Conservation (phyloP, 83 land plant species). For the Larix sibirica region DNA sequence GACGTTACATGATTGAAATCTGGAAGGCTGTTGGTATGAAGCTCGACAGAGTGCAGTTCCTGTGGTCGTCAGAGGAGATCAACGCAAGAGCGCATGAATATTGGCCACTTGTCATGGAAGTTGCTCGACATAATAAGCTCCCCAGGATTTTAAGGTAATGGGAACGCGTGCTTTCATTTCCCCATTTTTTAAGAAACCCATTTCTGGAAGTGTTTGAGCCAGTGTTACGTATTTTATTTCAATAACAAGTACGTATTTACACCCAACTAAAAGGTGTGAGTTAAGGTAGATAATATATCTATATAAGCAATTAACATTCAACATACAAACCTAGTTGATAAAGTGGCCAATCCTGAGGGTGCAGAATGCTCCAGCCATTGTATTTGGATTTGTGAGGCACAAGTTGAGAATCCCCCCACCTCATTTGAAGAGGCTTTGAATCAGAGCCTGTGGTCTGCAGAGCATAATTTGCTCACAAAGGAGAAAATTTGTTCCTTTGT, state of each 20-base stretch:
- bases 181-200: background rate
- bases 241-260: background rate
- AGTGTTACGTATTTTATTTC: background rate
- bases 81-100: conserved; percentile 74
- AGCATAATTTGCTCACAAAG: too few relatives aligned
- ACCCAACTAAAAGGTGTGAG: background rate
- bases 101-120: conserved; percentile 98
- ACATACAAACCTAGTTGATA: too few relatives aligned
- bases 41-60: conserved; percentile 72
- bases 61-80: conserved; percentile 96
- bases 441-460: too few relatives aligned
- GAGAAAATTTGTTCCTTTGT: too few relatives aligned
- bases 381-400: too few relatives aligned
- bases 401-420: too few relatives aligned
- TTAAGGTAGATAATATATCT: background rate
- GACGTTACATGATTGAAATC: conserved; percentile 85
- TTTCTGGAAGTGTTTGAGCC: background rate
- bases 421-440: too few relatives aligned
- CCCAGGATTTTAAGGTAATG: conserved; percentile 72
- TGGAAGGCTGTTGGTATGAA: conserved; percentile 97
- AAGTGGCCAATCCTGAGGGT: too few relatives aligned
- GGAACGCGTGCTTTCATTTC: background rate
- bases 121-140: conserved; percentile 85
- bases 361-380: too few relatives aligned
- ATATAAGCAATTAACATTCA: too few relatives aligned